Evolutionary conservation across 306 rosid genomes (phyloP).

Genomic region (Casuarina cunninghamiana): DNA sequence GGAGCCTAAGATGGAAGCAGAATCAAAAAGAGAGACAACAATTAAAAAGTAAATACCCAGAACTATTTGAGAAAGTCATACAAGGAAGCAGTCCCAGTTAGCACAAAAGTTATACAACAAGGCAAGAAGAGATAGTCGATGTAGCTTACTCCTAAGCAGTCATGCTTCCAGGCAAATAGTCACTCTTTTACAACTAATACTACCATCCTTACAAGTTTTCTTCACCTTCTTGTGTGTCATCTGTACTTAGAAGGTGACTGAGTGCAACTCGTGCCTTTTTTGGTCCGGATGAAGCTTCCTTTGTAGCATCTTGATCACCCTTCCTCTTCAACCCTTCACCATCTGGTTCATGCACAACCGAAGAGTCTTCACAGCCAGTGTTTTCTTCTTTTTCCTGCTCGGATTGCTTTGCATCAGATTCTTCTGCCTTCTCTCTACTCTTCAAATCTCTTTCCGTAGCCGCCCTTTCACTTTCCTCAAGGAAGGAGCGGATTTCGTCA

Average conservation of each 20-base stretch:
- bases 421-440: conserved; percentile 40
- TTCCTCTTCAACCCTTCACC: conserved; percentile 61
- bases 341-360: conserved; percentile 31
- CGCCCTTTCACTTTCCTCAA: conserved; percentile 51
- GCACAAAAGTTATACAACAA: not conserved
- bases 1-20: not conserved
- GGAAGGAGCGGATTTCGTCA: conserved; percentile 59
- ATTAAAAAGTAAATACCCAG: not conserved
- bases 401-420: conserved; percentile 43
- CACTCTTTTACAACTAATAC: conserved; percentile 13
- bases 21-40: not conserved
- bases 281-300: conserved; percentile 43
- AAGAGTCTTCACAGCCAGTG: conserved; percentile 32
- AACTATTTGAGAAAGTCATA: not conserved
- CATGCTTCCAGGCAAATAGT: conserved; percentile 17
- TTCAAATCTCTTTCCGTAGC: conserved; percentile 44
- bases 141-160: not conserved
- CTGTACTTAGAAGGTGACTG: conserved; percentile 71
- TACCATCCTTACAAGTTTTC: conserved; percentile 28
- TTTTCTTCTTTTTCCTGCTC: conserved; percentile 38
- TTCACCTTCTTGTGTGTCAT: conserved; percentile 63
- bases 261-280: conserved; percentile 60
- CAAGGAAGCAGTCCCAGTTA: not conserved
- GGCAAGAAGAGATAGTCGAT: not conserved
- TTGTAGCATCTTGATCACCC: conserved; percentile 38